Conservation (phyloP, 2,329 filamentous ascomycete species). For the Fusarium denticulatum region DNA sequence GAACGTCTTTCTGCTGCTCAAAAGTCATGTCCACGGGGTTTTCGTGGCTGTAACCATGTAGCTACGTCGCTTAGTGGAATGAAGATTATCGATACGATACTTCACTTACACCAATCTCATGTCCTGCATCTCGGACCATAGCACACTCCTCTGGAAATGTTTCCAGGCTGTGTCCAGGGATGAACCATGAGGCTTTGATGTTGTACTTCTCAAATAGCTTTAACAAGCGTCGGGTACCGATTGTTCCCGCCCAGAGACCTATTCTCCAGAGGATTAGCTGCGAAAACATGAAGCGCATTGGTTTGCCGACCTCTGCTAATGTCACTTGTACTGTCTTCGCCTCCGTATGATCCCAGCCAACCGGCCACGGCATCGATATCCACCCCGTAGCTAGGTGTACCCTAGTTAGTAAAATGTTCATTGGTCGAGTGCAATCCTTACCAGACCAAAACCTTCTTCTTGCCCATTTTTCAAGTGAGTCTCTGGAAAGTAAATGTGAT, state of each 20-base stretch:
- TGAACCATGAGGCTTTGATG: conserved; percentile 71
- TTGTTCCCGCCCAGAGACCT: conserved; percentile 62
- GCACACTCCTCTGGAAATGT: conserved; percentile 59
- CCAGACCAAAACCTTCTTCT: conserved; percentile 4
- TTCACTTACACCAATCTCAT: conserved; percentile 54
- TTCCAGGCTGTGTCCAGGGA: conserved; percentile 60
- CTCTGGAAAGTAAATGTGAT: background rate
- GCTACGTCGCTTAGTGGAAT: conserved; percentile 20
- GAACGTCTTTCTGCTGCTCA: conserved; percentile 80
- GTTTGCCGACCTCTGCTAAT: conserved; percentile 69
- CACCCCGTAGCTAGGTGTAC: conserved; percentile 66
- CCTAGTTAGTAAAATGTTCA: conserved; percentile 26
- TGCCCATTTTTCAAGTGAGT: background rate
- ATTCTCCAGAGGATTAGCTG: accelerated
- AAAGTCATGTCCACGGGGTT: conserved; percentile 77
- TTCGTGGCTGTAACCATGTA: conserved; percentile 79
- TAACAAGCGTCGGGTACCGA: conserved; percentile 72
- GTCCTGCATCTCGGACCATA: conserved; percentile 57
- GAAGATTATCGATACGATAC: conserved; percentile 59
- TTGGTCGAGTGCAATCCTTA: background rate
- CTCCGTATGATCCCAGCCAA: conserved; percentile 81
- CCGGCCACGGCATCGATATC: conserved; percentile 81
- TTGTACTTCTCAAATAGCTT: conserved; percentile 77
- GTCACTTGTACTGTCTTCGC: conserved; percentile 78
- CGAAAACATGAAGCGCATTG: accelerated